Conservation (phyloP, 768 basidiomycete species). For the Rhodosporidiobolus odoratus region DNA sequence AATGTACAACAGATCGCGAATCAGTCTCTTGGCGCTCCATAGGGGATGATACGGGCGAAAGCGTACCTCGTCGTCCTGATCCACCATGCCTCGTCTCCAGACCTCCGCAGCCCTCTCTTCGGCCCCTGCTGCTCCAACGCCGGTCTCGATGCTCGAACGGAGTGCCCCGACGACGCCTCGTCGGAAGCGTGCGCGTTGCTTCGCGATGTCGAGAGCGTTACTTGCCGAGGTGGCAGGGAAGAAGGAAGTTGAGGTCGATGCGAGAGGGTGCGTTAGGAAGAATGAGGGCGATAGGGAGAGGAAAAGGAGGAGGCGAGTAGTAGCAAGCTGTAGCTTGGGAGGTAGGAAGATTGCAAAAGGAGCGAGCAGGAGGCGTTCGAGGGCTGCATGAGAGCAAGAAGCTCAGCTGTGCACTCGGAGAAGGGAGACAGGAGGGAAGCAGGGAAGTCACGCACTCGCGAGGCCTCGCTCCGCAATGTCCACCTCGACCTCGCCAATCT, state of each 20-base stretch:
- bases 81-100: neutral
- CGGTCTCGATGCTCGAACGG: neutral
- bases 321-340: slow-evolving; percentile 28
- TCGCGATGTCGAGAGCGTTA: slow-evolving; percentile 15
- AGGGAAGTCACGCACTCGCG: slow-evolving; percentile 13
- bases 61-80: slow-evolving; percentile 6
- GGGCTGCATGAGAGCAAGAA: neutral
- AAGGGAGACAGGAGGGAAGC: neutral
- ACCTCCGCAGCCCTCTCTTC: slow-evolving; percentile 7
- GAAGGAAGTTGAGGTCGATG: slow-evolving; percentile 25
- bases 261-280: slow-evolving; percentile 5
- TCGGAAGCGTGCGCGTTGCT: slow-evolving; percentile 12
- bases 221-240: slow-evolving; percentile 22
- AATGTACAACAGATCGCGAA: neutral
- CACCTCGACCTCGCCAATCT: slow-evolving; percentile 21
- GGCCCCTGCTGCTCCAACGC: slow-evolving; percentile 1
- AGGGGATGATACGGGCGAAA: neutral
- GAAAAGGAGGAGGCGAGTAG: slow-evolving; percentile 34
- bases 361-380: slow-evolving; percentile 31
- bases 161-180: slow-evolving; percentile 15
- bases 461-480: slow-evolving; percentile 23
- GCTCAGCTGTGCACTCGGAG: accelerated
- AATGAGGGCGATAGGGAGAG: slow-evolving; percentile 32
- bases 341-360: slow-evolving; percentile 28
- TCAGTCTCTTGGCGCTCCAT: neutral